Evolutionary conservation across 495 filamentous ascomycete species (phyloP).

Genomic region (Evernia prunastri): DNA sequence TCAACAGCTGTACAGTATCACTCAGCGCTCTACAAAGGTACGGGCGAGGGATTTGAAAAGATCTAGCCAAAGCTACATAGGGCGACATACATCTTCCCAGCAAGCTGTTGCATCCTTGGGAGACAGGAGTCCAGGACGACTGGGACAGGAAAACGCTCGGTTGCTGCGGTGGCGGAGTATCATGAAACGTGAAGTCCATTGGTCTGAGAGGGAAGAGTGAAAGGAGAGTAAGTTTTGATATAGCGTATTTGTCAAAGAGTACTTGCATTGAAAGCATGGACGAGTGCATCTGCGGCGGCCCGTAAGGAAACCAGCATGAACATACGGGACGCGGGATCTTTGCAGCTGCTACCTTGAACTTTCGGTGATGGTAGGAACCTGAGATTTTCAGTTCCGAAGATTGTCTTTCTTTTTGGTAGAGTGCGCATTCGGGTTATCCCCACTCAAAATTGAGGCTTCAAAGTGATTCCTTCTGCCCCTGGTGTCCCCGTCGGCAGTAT

Average conservation of each 20-base stretch:
- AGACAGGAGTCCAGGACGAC: no score
- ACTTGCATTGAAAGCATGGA: conserved; percentile 2
- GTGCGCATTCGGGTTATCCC: not conserved
- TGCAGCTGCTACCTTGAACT: not conserved
- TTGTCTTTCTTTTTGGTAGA: not conserved
- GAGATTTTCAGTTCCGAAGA: not conserved
- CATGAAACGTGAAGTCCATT: not conserved
- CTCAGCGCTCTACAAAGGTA: not conserved
- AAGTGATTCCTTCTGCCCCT: not conserved
- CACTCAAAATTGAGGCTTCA: not conserved
- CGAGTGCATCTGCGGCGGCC: not conserved
- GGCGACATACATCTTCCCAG: not conserved
- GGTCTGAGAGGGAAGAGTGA: not conserved
- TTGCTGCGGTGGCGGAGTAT: not conserved
- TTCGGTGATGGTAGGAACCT: not conserved
- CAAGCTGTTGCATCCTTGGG: not conserved
- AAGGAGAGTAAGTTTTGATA: not conserved
- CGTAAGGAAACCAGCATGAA: conserved; percentile 5
- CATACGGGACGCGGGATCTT: not conserved
- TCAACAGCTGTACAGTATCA: not conserved
- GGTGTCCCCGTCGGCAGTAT: not conserved
- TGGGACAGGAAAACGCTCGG: not conserved
- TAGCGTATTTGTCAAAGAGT: not conserved
- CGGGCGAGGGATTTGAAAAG: not conserved
- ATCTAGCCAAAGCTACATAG: not conserved